Percentiles rank a stretch among this genome's conserved stretches.
phyloP scores from a whole-genome alignment of 371 early-diverging fungal genomes.

The Mortierella sp. region DNA sequence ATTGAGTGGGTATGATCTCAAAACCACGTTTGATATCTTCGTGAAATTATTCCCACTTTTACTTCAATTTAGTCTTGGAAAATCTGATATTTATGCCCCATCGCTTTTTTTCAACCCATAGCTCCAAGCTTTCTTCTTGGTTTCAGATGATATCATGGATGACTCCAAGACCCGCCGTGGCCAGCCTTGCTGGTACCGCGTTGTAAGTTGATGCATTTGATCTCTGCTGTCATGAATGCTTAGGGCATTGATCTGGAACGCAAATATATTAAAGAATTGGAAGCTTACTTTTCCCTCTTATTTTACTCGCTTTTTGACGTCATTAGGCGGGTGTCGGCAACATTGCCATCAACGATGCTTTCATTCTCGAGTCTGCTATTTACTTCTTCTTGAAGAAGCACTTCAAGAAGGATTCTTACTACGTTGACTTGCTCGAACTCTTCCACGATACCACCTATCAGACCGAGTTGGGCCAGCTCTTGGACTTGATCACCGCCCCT shows the following conservation, averaged over 20 bases:
- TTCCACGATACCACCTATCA: slow-evolving; percentile 96
- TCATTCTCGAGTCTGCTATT: slow-evolving; percentile 92
- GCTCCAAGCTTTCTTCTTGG: slow-evolving; percentile 98
- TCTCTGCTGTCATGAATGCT: too few species aligned
- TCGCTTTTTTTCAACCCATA: slow-evolving; percentile 37
- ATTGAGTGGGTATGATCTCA: slow-evolving; percentile 85
- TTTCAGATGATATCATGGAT: slow-evolving; percentile 99
- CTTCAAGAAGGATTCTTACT: slow-evolving; percentile 86
- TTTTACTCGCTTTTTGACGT: not conserved
- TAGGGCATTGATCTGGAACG: not conserved
- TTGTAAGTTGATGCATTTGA: slow-evolving; percentile 50
- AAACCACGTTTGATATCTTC: too few species aligned
- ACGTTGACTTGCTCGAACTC: slow-evolving; percentile 91
- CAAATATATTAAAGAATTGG: not conserved
- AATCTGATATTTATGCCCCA: not conserved
- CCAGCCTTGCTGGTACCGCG: slow-evolving; percentile 96
- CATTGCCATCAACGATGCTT: slow-evolving; percentile 95
- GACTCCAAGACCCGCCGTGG: slow-evolving; percentile 94
- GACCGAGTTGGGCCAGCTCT: slow-evolving; percentile 97
- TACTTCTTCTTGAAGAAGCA: slow-evolving; percentile 93
- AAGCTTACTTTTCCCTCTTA: not conserved
- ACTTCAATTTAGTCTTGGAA: not conserved
- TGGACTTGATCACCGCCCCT: slow-evolving; percentile 97
- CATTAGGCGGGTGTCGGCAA: slow-evolving; percentile 80
- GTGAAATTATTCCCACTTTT: not conserved